These are phyloP conservation scores for Myriosclerotinia scirpicola DNA, from an alignment of 2,329 filamentous ascomycete genomes.

Conservation along the genomic window DNA sequence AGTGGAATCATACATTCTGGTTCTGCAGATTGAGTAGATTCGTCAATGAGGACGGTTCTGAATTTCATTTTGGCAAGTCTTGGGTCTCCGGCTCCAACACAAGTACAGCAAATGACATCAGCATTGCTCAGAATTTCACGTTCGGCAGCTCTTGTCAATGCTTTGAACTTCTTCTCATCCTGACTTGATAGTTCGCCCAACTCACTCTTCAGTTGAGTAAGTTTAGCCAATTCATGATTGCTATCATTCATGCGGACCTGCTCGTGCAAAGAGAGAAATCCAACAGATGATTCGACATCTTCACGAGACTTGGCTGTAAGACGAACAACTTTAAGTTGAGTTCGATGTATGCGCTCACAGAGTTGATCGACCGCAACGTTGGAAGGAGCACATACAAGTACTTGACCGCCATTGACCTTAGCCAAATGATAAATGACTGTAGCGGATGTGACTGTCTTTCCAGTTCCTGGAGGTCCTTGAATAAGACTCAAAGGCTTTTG, in stretches of 20 bases:
- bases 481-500: constrained; percentile 94
- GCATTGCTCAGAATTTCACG: constrained; percentile 93
- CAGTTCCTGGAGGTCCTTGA: constrained; percentile 93
- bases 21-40: constrained; percentile 96
- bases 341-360: constrained; percentile 93
- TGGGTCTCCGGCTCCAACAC: constrained; percentile 94
- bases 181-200: constrained; percentile 88
- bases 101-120: constrained; percentile 98
- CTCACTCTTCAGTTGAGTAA: constrained; percentile 89
- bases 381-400: constrained; percentile 93
- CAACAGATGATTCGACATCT: constrained; percentile 97
- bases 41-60: constrained; percentile 94
- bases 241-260: constrained; percentile 97
- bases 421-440: constrained; percentile 98
- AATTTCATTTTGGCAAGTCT: constrained; percentile 97
- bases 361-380: constrained; percentile 98
- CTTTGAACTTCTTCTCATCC: constrained; percentile 98
- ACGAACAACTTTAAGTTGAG: constrained; percentile 92
- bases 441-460: constrained; percentile 97
- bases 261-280: constrained; percentile 91
- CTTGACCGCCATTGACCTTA: constrained; percentile 91
- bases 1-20: constrained; percentile 99
- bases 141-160: constrained; percentile 89
- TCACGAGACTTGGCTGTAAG: constrained; percentile 98
- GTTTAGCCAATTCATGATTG: constrained; percentile 88